These are phyloP conservation scores for Diaporthe sp. DNA, from an alignment of 2,329 filamentous ascomycete genomes.

Conservation along the genomic window DNA sequence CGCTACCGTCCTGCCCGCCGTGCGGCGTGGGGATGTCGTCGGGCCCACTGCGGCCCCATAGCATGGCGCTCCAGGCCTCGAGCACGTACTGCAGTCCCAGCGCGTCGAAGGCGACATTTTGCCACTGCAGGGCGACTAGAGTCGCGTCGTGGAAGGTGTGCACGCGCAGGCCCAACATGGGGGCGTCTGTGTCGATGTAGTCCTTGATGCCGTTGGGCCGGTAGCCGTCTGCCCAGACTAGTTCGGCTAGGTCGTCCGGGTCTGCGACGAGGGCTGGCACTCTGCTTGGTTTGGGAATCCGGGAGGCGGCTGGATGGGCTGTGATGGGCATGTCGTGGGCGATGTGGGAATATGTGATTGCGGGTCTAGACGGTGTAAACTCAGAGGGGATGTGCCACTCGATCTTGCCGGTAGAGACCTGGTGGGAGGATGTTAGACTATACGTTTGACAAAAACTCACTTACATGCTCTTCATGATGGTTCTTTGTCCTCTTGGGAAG, in stretches of 20 bases:
- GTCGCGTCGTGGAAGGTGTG: conserved; percentile 59
- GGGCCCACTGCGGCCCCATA: conserved; percentile 41
- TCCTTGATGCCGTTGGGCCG: conserved; percentile 50
- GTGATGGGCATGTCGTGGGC: conserved; percentile 47
- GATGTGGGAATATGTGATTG: conserved; percentile 52
- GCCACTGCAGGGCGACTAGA: conserved; percentile 55
- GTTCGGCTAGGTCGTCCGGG: conserved; percentile 44
- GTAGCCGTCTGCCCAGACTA: conserved; percentile 42
- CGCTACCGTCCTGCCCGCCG: conserved; percentile 49
- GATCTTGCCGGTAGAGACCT: conserved; percentile 41
- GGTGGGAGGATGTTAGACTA: not conserved
- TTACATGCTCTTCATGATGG: not conserved
- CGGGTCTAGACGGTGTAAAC: conserved; percentile 53
- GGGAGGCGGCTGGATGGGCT: conserved; percentile 53
- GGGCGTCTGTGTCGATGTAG: conserved; percentile 54
- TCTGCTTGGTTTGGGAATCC: conserved; percentile 47
- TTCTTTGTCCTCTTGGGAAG: not conserved
- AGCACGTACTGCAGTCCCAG: conserved; percentile 55
- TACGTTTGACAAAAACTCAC: not conserved
- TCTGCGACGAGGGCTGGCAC: conserved; percentile 47
- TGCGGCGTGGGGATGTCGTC: conserved; percentile 43
- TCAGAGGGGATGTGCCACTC: conserved; percentile 57
- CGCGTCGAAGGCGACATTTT: conserved; percentile 58
- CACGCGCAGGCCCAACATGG: conserved; percentile 58
- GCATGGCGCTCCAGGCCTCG: conserved; percentile 54